These are phyloP conservation scores for Blastocystis sp. DNA, from an alignment of 352 stramenopile genomes.

Conservation along the genomic window DNA sequence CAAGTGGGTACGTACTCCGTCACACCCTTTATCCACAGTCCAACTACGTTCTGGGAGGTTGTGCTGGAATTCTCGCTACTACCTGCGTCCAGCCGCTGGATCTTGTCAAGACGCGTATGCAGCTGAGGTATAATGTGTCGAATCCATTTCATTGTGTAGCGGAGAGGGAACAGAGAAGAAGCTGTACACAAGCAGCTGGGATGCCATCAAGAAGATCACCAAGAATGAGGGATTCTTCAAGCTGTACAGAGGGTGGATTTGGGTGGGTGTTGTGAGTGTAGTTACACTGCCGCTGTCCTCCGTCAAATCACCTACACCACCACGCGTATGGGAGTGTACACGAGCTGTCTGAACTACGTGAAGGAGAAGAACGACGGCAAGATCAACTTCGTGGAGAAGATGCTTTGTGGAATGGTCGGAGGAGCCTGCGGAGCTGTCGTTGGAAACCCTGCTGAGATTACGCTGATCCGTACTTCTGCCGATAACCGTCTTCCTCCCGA, in stretches of 20 bases:
- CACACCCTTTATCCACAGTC: neutral
- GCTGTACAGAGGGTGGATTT: slow-evolving; percentile 23
- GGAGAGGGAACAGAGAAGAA: slow-evolving; percentile 30
- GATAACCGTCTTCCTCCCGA: slow-evolving; percentile 56
- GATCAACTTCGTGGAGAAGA: slow-evolving; percentile 43
- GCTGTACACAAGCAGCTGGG: slow-evolving; percentile 31
- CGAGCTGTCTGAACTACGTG: slow-evolving; percentile 27
- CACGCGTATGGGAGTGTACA: slow-evolving; percentile 52
- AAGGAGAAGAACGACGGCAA: slow-evolving; percentile 18
- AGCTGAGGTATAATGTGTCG: slow-evolving; percentile 11
- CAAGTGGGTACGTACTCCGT: slow-evolving; percentile 7
- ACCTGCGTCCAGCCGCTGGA: slow-evolving; percentile 56
- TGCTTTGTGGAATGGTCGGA: slow-evolving; percentile 52
- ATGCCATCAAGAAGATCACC: slow-evolving; percentile 38
- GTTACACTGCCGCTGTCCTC: slow-evolving; percentile 46
- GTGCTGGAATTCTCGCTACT: slow-evolving; percentile 22
- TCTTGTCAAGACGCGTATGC: slow-evolving; percentile 56
- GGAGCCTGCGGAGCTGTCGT: slow-evolving; percentile 55
- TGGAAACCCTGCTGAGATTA: slow-evolving; percentile 56
- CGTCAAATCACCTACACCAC: slow-evolving; percentile 57
- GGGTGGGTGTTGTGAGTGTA: neutral
- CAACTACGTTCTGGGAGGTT: slow-evolving; percentile 43
- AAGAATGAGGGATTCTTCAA: slow-evolving; percentile 54
- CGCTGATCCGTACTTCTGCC: slow-evolving; percentile 45
- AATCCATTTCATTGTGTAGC: neutral